Percentiles rank a stretch among this genome's conserved stretches.
These are phyloP conservation scores for Aspergillus versicolor DNA, from an alignment of 2,329 filamentous ascomycete species.

Conservation along the genomic window DNA sequence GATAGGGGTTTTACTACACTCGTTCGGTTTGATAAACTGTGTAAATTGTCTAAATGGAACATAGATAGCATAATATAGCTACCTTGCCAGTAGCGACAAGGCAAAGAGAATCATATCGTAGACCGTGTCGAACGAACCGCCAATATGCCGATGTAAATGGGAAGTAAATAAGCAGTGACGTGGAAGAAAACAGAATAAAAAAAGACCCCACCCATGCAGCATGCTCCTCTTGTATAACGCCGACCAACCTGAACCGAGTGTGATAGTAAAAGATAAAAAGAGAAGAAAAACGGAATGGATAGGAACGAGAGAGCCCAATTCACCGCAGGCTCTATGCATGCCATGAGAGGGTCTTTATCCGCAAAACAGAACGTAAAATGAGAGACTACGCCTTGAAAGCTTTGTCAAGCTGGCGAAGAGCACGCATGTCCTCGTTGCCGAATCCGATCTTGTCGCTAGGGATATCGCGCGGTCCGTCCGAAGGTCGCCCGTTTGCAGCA, in stretches of 20 bases:
- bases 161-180: neutral
- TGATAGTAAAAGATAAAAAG: neutral
- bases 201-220: neutral
- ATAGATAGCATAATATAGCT: no score
- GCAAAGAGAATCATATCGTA: neutral
- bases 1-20: no score
- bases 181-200: neutral
- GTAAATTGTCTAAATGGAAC: no score
- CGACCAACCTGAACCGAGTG: neutral
- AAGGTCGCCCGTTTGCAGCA: slow-evolving; percentile 19
- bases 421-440: slow-evolving; percentile 62
- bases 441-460: slow-evolving; percentile 58
- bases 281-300: neutral
- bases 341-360: neutral
- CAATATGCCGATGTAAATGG: neutral
- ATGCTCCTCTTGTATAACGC: neutral
- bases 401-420: slow-evolving; percentile 64
- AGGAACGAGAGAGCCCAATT: neutral
- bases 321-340: neutral
- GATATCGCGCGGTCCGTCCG: slow-evolving; percentile 53
- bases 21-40: no score
- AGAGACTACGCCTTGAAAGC: slow-evolving; percentile 41
- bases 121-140: neutral
- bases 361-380: neutral
- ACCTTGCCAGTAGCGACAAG: no score